Evolutionary conservation across 2,329 filamentous ascomycete species (phyloP), one percentile per base, ranked within the genome.

Genomic region (Boeremia exigua): DNA sequence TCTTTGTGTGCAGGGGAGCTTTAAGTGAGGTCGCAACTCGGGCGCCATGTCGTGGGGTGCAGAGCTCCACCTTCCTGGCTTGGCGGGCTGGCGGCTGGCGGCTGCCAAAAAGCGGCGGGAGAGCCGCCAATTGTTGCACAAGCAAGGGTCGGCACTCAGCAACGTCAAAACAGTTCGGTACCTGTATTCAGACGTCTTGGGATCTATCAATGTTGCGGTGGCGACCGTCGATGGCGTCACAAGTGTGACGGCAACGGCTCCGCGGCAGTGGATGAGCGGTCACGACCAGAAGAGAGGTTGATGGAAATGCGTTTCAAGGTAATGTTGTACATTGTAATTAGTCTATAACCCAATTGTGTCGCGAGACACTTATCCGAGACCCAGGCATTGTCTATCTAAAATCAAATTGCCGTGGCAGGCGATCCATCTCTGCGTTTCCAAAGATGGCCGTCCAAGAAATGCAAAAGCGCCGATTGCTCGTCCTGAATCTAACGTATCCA

Each of bases 251-350:
- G 39, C 48, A 58, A 62, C 38, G 25, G 59, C 36, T 42, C 56
- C 56, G 43, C 47, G 32, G 38, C 48, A 42, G 29, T 51, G 59
- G 57, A 47, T 42, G 54, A 61, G 61, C 39, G 23, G 44, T 57
- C 55, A 63, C 54, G 40, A 30, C 44, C 52, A 42, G 39, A 54
- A 54, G 15, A 10, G 36, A 61, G 39, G 44, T 59, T 47, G 30
- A 48, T 37, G 25, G 14, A 32, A 19, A n/a, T 25, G 36, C 10
- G 42, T 42, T 45, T 32, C 27, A 47, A 54, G 54, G 38, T 54
- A 61, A 65, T 67, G 55, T 66, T 66, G 63, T 68, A 62, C 58
- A 70, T 69, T 70, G 63, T 52, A 60, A 75, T 74, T 75, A 75
- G 67, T 72, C 69, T 74, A 73, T 71, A 63, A 59, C 60, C 65